Evolutionary conservation across 1,284 basidiomycete genomes (phyloP).

Genomic region (Anthracocystis panici-leucophaei): DNA sequence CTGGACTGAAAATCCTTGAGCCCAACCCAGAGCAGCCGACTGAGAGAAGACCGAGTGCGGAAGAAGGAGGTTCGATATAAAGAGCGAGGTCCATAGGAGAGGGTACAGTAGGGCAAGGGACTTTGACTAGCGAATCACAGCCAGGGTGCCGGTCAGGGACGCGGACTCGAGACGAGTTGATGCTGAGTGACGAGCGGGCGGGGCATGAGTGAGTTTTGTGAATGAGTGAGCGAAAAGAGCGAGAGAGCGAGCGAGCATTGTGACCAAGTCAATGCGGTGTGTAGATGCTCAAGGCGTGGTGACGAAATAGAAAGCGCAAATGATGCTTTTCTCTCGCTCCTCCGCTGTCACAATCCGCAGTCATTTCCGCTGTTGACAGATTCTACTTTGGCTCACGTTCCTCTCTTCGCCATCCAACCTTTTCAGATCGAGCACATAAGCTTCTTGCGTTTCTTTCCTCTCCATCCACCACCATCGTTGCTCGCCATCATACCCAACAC

Average conservation of each 20-base stretch:
- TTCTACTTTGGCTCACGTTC: neutral
- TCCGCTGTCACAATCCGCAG: constrained; percentile 10
- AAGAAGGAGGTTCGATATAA: too few relatives aligned
- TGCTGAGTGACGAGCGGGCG: constrained; percentile 16
- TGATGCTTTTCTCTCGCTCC: constrained; percentile 10
- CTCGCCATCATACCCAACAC: neutral
- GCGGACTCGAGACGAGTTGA: constrained; percentile 7
- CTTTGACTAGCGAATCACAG: neutral
- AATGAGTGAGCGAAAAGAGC: constrained; percentile 3
- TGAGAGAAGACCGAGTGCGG: neutral
- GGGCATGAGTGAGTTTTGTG: constrained; percentile 1
- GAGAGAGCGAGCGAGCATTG: neutral
- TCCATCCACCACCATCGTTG: constrained; percentile 12
- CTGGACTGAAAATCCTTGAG: too few relatives aligned
- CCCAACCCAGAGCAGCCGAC: neutral
- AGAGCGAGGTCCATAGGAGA: neutral
- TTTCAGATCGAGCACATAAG: neutral
- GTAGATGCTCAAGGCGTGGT: constrained; percentile 9
- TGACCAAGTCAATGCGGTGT: neutral
- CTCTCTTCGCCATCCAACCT: neutral
- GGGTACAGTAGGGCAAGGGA: neutral
- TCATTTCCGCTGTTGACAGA: neutral
- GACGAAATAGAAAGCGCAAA: constrained; percentile 14
- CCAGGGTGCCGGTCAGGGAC: constrained; percentile 15
- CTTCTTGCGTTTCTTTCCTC: neutral